phyloP scores from a whole-genome alignment of 345 rosid species.

The Euphorbia peplus region DNA sequence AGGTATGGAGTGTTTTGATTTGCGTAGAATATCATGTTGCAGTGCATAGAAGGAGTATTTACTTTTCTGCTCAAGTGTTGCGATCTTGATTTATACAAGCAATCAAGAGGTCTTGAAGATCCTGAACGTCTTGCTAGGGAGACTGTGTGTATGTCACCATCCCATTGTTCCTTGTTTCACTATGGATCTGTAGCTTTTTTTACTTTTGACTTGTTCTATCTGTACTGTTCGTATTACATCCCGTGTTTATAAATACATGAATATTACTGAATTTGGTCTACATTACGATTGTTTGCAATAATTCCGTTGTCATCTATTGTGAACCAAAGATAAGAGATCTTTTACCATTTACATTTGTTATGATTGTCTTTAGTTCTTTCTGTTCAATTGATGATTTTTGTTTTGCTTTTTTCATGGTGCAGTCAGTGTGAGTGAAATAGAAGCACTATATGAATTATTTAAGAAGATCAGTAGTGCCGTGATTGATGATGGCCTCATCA shows the following conservation, averaged over 20 bases:
- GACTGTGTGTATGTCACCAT: slow-evolving; percentile 74
- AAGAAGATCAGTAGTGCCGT: slow-evolving; percentile 99
- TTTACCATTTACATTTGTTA: not conserved
- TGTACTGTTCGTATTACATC: not conserved
- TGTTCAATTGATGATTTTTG: slow-evolving; percentile 20
- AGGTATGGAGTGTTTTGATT: slow-evolving; percentile 84
- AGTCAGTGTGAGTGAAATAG: slow-evolving; percentile 99
- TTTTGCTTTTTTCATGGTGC: slow-evolving; percentile 30
- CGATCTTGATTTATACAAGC: slow-evolving; percentile 73
- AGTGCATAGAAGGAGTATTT: slow-evolving; percentile 74
- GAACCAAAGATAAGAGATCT: not conserved
- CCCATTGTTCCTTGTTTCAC: slow-evolving; percentile 11
- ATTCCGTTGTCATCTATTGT: not conserved
- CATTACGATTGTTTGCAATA: not conserved
- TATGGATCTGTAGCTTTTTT: not conserved
- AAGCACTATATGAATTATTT: slow-evolving; percentile 96
- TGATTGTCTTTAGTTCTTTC: not conserved
- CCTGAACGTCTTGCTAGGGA: slow-evolving; percentile 94
- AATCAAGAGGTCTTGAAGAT: slow-evolving; percentile 78
- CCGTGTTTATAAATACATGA: not conserved
- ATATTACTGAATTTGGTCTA: not conserved
- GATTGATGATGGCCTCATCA: slow-evolving; percentile 92
- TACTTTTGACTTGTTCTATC: not conserved
- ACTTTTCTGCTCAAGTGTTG: slow-evolving; percentile 69
- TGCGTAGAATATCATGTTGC: slow-evolving; percentile 67